A percentile compares a stretch with the other conserved stretches of the same genome.
Evolutionary conservation across 352 stramenopile genomes (phyloP).

Genomic region (Globisporangium parvum): DNA sequence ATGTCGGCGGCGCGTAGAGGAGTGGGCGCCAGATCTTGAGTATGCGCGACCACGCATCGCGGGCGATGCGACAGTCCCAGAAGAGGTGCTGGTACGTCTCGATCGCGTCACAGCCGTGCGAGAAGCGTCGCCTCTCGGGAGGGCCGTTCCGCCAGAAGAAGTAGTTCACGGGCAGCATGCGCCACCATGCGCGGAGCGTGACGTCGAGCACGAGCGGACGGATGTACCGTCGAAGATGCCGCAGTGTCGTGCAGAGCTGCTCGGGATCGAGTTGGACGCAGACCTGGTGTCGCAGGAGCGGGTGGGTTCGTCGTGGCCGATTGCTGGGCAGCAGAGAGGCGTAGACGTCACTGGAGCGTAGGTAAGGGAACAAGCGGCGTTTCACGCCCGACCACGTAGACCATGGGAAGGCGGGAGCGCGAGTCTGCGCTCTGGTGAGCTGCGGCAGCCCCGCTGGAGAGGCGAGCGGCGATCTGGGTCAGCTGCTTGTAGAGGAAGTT

Average conservation of each 20-base stretch:
- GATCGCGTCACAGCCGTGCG: background rate
- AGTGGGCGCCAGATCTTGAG: background rate
- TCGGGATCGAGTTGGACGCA: background rate
- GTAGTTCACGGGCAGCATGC: background rate
- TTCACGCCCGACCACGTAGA: background rate
- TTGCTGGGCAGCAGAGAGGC: background rate
- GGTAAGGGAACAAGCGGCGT: background rate
- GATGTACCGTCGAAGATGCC: background rate
- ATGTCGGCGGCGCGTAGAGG: background rate
- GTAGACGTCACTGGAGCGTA: background rate
- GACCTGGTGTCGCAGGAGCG: background rate
- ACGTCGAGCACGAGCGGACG: background rate
- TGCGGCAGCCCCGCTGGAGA: too few species aligned
- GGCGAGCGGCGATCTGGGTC: too few species aligned
- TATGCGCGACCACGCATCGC: background rate
- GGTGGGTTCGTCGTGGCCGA: background rate
- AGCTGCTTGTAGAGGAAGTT: too few species aligned
- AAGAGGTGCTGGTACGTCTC: background rate
- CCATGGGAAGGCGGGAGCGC: too few species aligned
- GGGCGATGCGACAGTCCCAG: background rate
- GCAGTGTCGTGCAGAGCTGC: background rate
- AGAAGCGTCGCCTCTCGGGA: background rate
- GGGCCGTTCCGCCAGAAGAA: background rate
- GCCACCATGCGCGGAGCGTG: background rate
- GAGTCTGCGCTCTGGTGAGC: too few species aligned